Percentiles rank a stretch among this genome's conserved stretches.
These are phyloP conservation scores for Saturnispora dispora DNA, from an alignment of 805 yeast species.

Conservation along the genomic window DNA sequence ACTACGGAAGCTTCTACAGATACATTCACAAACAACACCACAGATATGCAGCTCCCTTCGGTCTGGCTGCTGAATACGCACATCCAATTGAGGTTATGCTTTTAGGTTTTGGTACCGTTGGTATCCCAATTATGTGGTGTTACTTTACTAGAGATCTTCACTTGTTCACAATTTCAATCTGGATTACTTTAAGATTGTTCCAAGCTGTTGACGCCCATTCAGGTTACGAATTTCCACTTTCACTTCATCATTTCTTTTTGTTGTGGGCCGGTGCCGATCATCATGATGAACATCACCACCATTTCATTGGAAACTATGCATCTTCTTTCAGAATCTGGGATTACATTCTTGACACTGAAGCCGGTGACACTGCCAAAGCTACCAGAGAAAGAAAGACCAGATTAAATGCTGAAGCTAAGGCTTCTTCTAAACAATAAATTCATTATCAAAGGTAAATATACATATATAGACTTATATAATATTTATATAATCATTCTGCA, in stretches of 20 bases:
- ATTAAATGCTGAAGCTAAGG: conserved; percentile 41
- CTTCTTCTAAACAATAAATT: conserved; percentile 5
- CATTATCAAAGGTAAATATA: background rate
- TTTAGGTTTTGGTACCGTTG: conserved; percentile 92
- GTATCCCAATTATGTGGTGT: conserved; percentile 83
- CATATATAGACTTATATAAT: background rate
- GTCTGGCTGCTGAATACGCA: conserved; percentile 94
- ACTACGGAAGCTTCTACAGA: conserved; percentile 81
- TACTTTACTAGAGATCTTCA: conserved; percentile 70
- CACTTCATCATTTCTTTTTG: conserved; percentile 84
- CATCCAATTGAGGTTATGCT: conserved; percentile 90
- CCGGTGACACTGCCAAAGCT: conserved; percentile 71
- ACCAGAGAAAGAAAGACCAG: conserved; percentile 62
- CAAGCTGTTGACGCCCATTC: conserved; percentile 98
- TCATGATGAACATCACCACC: conserved; percentile 95
- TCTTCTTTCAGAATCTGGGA: conserved; percentile 97
- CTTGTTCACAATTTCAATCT: conserved; percentile 75
- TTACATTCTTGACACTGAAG: conserved; percentile 76
- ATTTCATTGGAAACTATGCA: conserved; percentile 91
- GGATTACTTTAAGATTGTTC: conserved; percentile 83
- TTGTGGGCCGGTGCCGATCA: conserved; percentile 99
- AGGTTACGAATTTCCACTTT: conserved; percentile 97
- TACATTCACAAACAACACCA: conserved; percentile 96
- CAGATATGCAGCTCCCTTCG: conserved; percentile 96
- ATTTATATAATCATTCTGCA: background rate